Evolutionary conservation across 1,284 basidiomycete genomes (phyloP).

Genomic region (Puccinia coronata): DNA sequence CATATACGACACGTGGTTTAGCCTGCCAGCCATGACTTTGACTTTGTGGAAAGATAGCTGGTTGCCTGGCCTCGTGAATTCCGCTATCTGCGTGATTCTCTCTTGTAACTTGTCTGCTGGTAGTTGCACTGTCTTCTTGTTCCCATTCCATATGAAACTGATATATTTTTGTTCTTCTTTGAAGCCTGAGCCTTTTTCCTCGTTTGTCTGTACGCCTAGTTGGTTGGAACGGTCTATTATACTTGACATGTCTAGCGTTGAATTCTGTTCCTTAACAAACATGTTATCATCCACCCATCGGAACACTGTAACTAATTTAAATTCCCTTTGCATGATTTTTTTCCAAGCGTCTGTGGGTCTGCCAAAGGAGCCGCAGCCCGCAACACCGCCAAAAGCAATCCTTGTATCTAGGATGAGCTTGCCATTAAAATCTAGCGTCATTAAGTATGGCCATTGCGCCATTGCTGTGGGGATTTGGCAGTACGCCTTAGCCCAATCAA

Average conservation of each 20-base stretch:
- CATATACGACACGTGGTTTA: too few relatives aligned
- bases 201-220: not conserved
- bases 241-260: not conserved
- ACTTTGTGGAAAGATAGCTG: not conserved
- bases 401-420: too few relatives aligned
- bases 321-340: not conserved
- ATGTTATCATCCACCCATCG: constrained; percentile 20
- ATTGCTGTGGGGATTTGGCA: not conserved
- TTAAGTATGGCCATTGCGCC: constrained; percentile 4
- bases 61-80: not conserved
- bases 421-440: too few relatives aligned
- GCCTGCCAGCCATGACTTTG: not conserved
- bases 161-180: not conserved
- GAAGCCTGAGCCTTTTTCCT: not conserved
- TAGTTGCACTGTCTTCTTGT: not conserved
- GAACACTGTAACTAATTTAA: not conserved
- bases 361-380: constrained; percentile 13
- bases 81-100: not conserved
- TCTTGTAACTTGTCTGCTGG: not conserved
- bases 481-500: too few relatives aligned
- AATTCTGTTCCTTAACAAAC: not conserved
- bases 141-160: constrained; percentile 7
- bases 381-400: too few relatives aligned
- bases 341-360: constrained; percentile 8
- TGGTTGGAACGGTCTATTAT: not conserved